Evolutionary conservation across 495 filamentous ascomycete species (phyloP).

Genomic region (Penicillium silybi): DNA sequence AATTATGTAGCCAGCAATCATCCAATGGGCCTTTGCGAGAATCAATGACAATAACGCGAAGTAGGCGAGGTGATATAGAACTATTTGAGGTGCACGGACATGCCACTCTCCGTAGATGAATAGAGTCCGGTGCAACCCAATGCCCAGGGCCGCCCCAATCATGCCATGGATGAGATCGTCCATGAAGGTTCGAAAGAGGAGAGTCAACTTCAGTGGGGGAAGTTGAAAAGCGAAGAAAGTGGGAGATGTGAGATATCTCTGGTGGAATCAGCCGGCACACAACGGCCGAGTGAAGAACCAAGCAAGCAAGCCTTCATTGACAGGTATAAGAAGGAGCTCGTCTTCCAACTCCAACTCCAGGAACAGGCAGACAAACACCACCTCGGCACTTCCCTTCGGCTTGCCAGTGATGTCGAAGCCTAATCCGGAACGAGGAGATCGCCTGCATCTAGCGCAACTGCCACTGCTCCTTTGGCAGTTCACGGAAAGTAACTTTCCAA

Average conservation of each 20-base stretch:
- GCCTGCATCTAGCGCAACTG: neutral
- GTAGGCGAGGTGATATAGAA: constrained; percentile 8
- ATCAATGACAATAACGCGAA: neutral
- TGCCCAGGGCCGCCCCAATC: constrained; percentile 1
- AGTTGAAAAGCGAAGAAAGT: neutral
- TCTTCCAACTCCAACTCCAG: neutral
- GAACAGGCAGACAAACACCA: no score
- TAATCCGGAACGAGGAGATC: neutral
- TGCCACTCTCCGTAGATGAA: constrained; percentile 28
- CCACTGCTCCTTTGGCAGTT: constrained; percentile 19
- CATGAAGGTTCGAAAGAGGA: neutral
- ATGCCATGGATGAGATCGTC: neutral
- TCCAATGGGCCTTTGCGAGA: neutral
- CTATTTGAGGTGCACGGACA: constrained; percentile 7
- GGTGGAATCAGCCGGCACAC: no score
- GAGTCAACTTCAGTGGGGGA: neutral
- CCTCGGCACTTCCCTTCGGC: neutral
- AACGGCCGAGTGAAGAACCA: neutral
- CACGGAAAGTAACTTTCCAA: constrained; percentile 21
- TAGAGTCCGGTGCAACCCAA: constrained; percentile 13
- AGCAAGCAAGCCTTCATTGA: neutral
- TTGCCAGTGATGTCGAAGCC: neutral
- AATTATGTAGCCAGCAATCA: constrained; percentile 3
- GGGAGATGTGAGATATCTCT: neutral
- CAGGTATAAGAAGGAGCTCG: neutral